These are phyloP conservation scores for Lasiosphaeris hirsuta DNA, from an alignment of 495 filamentous ascomycete genomes.

Conservation along the genomic window DNA sequence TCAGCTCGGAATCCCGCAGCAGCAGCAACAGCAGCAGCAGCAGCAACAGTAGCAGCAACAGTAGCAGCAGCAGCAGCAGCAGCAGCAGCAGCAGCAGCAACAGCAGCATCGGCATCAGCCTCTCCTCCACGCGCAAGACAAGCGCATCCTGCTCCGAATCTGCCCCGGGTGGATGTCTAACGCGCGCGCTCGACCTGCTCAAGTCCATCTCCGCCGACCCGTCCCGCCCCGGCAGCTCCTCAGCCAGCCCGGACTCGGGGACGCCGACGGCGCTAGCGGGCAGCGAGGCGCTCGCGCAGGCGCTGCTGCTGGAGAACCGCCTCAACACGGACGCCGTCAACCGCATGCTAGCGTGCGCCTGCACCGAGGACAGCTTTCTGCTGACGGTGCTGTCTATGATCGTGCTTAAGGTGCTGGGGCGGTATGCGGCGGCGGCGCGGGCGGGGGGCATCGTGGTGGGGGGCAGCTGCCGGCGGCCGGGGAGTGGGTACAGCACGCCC, in stretches of 20 bases:
- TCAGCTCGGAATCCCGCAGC: too few species aligned
- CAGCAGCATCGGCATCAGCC: too few species aligned
- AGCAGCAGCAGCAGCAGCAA: too few species aligned
- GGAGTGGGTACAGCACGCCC: conserved; percentile 7
- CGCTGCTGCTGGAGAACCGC: conserved; percentile 2
- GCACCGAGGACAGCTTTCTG: conserved; percentile 5
- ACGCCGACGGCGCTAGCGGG: background rate
- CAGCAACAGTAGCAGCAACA: too few species aligned
- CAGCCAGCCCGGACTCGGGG: background rate
- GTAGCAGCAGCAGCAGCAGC: too few species aligned
- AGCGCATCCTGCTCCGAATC: too few species aligned
- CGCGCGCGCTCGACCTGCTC: background rate
- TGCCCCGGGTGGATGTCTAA: conserved; percentile 1
- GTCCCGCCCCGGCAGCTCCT: background rate
- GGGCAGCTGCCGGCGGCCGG: background rate
- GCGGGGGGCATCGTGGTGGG: background rate
- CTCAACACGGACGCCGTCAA: conserved; percentile 10
- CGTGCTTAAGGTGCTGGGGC: conserved; percentile 10
- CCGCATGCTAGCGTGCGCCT: conserved; percentile 3
- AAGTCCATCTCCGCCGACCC: too few species aligned
- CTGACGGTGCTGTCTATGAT: conserved; percentile 1
- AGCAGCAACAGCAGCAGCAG: too few species aligned
- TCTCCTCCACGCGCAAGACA: too few species aligned
- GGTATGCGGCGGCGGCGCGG: conserved; percentile 7
- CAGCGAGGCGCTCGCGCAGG: background rate